Evolutionary conservation across 2,329 filamentous ascomycete genomes (phyloP), one percentile per base, ranked within the genome.

Genomic region (Nemania serpens): DNA sequence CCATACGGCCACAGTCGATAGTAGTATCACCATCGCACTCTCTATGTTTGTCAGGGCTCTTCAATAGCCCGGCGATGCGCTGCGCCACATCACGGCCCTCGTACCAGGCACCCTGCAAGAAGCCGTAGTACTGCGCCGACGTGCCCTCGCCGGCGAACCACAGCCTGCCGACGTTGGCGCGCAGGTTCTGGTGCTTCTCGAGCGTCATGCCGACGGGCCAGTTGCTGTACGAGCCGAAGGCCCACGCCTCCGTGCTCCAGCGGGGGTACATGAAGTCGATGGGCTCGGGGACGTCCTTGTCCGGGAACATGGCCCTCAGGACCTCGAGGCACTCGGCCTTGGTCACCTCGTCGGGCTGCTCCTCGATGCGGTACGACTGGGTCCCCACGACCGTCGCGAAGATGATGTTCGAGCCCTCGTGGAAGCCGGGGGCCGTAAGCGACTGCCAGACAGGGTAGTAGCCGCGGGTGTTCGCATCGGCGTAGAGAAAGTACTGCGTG

Each of bases 121-220:
- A 90, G 0, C 88, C 88, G 72, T 82, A 90, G 70, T 88, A 89
- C 66, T 84, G 78, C 0, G 84, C 79, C 43, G 82, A 87, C 0
- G 82, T 88, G 1, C 83, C 84, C 70, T 90, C 88, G 0, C 88
- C 88, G 0, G 88, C 86, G 63, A 88, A 90, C 76, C 82, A 89
- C 2, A 90, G 71, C 0, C 84, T 74, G 9, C 80, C 80, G 0
- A 87, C 74, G 61, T 88, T 89, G n/a, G 87, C 85, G 1, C 88
- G 82, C 11, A 90, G 76, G 65, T 90, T 90, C 69, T 90, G 83
- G 65, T 90, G 88, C 75, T 81, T 84, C 68, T 89, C 83, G 0
- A 90, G 76, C 0, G 84, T 87, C 45, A 85, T 85, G 0, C 84
- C 84, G 0, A 81, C 75, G 0, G 88, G 88, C 88, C 87, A 90